phyloP scores from a whole-genome alignment of 2,329 filamentous ascomycete genomes.

The Aspergillus latus region DNA sequence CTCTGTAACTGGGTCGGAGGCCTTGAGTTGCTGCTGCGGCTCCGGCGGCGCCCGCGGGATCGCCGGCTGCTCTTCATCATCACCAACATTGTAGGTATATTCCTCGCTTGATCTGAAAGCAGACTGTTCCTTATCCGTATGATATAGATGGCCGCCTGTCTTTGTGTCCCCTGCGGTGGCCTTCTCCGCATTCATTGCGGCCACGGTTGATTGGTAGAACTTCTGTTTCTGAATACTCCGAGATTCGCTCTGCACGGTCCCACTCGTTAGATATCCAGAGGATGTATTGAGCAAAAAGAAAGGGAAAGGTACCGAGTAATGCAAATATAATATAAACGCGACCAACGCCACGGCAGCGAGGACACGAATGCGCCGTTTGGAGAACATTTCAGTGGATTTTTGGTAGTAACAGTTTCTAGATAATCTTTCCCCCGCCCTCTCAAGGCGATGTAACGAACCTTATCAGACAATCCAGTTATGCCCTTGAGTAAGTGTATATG shows the following conservation, averaged over 20 bases:
- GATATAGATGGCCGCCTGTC: constrained; percentile 52
- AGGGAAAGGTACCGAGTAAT: constrained; percentile 61
- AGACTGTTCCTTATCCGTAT: constrained; percentile 60
- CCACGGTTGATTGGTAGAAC: constrained; percentile 58
- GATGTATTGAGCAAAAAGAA: not conserved
- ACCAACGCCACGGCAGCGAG: constrained; percentile 65
- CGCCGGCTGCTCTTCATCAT: constrained; percentile 31
- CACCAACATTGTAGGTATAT: constrained; percentile 33
- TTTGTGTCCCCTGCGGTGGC: constrained; percentile 54
- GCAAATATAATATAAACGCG: constrained; percentile 66
- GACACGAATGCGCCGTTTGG: constrained; percentile 67
- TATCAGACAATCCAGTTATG: not conserved
- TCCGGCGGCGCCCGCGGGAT: constrained; percentile 34
- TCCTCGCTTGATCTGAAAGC: constrained; percentile 67
- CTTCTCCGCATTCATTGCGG: constrained; percentile 52
- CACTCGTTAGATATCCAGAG: not conserved
- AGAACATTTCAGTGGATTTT: constrained; percentile 57
- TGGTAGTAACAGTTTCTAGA: not conserved
- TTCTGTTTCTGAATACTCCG: constrained; percentile 42
- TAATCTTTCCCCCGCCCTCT: not conserved
- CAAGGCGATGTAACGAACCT: not conserved
- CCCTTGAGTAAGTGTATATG: constrained; percentile 3
- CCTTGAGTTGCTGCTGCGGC: not conserved
- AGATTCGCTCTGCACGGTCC: constrained; percentile 37
- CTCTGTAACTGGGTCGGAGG: constrained; percentile 21